Evolutionary conservation across 495 filamentous ascomycete species (phyloP), one percentile per base, ranked within the genome.

Genomic region (Penicillium odoratum): DNA sequence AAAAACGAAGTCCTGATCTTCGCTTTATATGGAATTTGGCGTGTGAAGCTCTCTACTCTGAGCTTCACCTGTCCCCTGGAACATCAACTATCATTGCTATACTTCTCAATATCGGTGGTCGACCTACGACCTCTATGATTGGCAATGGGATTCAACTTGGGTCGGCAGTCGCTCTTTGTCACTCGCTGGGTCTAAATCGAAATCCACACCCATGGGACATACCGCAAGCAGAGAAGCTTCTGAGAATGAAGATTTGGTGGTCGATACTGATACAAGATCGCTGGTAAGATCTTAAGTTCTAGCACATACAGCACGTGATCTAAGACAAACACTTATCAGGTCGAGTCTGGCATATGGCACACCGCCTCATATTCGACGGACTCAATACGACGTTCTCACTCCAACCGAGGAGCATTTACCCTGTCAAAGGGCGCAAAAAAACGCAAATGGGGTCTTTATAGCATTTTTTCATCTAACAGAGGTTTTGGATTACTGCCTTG

Each of bases 371-470:
- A 60, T 77, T 28, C 56, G 59, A 7, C 60, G 64, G 28, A 49
- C 62, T 8, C 70, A 74, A 34, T 77, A 79, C 46, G 73, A 79
- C 51, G 77, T 79, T 3, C 71, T 2, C 74, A 0, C 57, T 70
- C 18, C 63, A 53, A 46, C 16, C 38, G 18, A 16, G 28, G 44
- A 28, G 54, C 60, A 25, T 30, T 56, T 21, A 0, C 9, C 45
- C 4, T 33, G 29, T 8, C 51, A 66, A 34, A 60, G 48, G 44
- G 47, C 67, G 21, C 21, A 21, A 21, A 21, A 21, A 21, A 21
- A 21, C 18, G 57, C 67, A 15, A 61, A 66, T 16, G 38, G 57
- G 8, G 61, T 69, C 28, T 78, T 78, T 36, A 64, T 77, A 31
- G 66, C 75, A n/a, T 56, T 80, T 0, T 66, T 65, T 18, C 58